A percentile compares a stretch with the other conserved stretches of the same genome.
These are phyloP conservation scores for Suillus variegatus DNA, from an alignment of 768 basidiomycete genomes.

Conservation along the genomic window DNA sequence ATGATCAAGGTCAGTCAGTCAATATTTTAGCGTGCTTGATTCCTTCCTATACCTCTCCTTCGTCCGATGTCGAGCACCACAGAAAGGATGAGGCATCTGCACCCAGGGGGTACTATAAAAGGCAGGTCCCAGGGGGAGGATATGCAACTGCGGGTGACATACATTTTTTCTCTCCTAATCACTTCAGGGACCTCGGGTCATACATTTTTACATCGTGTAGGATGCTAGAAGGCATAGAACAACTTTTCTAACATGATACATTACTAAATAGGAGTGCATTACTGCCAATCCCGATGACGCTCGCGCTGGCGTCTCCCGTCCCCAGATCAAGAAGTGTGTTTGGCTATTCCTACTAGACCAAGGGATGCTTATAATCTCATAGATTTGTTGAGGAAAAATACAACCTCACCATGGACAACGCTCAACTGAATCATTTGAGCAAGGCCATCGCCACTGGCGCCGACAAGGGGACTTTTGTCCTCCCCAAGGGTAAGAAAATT, in stretches of 20 bases:
- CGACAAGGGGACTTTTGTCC: constrained; percentile 78
- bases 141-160: background rate
- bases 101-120: constrained; percentile 33
- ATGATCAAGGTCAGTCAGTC: constrained; percentile 72
- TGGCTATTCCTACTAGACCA: constrained; percentile 16
- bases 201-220: background rate
- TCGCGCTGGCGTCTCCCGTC: constrained; percentile 84
- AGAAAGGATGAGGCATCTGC: constrained; percentile 7
- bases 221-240: too few species aligned
- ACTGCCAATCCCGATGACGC: constrained; percentile 70
- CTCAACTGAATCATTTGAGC: constrained; percentile 77
- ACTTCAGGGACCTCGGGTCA: background rate
- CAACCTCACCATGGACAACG: constrained; percentile 75
- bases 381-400: constrained; percentile 87
- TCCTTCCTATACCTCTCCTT: constrained; percentile 18
- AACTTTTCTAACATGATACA: background rate
- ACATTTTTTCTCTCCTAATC: background rate
- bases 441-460: constrained; percentile 80
- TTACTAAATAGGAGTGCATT: constrained; percentile 76
- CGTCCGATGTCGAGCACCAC: constrained; percentile 10
- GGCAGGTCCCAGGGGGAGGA: constrained; percentile 43
- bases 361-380: constrained; percentile 11
- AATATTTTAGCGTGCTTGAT: constrained; percentile 13
- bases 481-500: constrained; percentile 75
- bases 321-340: constrained; percentile 89